A percentile compares a stretch with the other conserved stretches of the same genome.
Conservation (phyloP, 2,329 filamentous ascomycete genomes). For the Pseudopyricularia cyperi region DNA sequence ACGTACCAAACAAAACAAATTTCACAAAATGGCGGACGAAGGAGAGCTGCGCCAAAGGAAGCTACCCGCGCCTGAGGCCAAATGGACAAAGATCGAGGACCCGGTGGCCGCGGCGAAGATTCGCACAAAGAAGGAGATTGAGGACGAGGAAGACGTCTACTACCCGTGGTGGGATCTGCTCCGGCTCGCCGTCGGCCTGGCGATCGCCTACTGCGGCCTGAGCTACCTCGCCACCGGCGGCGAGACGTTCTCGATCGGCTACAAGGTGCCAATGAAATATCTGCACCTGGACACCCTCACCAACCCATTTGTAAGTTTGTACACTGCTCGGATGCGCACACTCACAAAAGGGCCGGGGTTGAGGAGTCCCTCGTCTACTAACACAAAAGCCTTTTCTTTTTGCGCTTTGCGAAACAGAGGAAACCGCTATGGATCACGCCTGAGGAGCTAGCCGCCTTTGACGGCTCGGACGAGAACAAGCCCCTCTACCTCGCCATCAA, state of each 20-base stretch:
- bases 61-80: not conserved
- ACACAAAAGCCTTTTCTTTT: too few species aligned
- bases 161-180: conserved; percentile 50
- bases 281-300: conserved; percentile 44
- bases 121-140: conserved; percentile 14
- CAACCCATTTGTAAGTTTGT: conserved; percentile 41
- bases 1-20: not conserved
- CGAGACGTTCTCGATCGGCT: conserved; percentile 56
- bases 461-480: conserved; percentile 60
- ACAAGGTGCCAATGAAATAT: conserved; percentile 49
- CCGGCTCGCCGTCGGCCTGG: conserved; percentile 53
- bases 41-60: conserved; percentile 2
- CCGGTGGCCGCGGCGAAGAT: conserved; percentile 8
- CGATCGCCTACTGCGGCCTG: conserved; percentile 52
- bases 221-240: conserved; percentile 67
- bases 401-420: not conserved
- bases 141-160: conserved; percentile 14
- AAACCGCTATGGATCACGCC: conserved; percentile 61
- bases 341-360: too few species aligned
- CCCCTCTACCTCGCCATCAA: conserved; percentile 89
- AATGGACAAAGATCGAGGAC: conserved; percentile 2
- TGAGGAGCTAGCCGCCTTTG: conserved; percentile 57
- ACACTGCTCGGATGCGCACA: not conserved
- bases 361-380: not conserved
- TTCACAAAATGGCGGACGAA: not conserved